Conservation (phyloP, 2,329 filamentous ascomycete species). For the Pleoardoris graminearum region DNA sequence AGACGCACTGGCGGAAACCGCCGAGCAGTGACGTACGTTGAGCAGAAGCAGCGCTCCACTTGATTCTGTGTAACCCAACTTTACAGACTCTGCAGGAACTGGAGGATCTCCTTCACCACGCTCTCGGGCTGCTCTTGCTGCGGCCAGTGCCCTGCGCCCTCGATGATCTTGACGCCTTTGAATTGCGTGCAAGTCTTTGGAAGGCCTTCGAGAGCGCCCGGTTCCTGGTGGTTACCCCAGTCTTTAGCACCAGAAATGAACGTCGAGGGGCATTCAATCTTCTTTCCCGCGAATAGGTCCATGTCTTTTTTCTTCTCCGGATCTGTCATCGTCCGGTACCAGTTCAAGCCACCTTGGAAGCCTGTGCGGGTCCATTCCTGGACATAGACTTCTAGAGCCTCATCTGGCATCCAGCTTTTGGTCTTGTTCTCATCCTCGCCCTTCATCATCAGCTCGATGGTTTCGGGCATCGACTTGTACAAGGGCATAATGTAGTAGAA, state of each 20-base stretch:
- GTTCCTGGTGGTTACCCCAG: conserved; percentile 71
- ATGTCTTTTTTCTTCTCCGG: conserved; percentile 56
- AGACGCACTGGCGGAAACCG: too few relatives aligned
- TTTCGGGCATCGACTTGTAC: conserved; percentile 61
- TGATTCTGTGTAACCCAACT: too few relatives aligned
- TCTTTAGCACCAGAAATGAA: conserved; percentile 67
- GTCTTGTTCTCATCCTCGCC: conserved; percentile 53
- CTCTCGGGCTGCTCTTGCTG: conserved; percentile 66
- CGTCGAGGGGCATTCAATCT: conserved; percentile 62
- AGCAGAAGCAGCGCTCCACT: too few relatives aligned
- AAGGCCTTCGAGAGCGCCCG: conserved; percentile 64
- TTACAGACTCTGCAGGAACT: conserved; percentile 42
- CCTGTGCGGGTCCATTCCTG: conserved; percentile 64
- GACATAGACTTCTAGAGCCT: conserved; percentile 63
- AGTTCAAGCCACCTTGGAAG: conserved; percentile 69
- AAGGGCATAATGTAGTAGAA: conserved; percentile 70
- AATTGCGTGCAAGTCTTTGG: conserved; percentile 58
- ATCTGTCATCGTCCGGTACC: conserved; percentile 65
- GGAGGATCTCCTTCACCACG: conserved; percentile 54
- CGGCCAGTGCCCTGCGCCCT: conserved; percentile 70
- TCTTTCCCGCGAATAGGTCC: conserved; percentile 62
- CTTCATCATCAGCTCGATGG: conserved; percentile 59
- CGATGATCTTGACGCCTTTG: conserved; percentile 56
- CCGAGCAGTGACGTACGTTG: too few relatives aligned
- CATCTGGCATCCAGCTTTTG: conserved; percentile 60